Percentiles rank a stretch among this genome's conserved stretches.
Conservation (phyloP, 805 yeast species). For the Tetrapisispora taiwanensis region DNA sequence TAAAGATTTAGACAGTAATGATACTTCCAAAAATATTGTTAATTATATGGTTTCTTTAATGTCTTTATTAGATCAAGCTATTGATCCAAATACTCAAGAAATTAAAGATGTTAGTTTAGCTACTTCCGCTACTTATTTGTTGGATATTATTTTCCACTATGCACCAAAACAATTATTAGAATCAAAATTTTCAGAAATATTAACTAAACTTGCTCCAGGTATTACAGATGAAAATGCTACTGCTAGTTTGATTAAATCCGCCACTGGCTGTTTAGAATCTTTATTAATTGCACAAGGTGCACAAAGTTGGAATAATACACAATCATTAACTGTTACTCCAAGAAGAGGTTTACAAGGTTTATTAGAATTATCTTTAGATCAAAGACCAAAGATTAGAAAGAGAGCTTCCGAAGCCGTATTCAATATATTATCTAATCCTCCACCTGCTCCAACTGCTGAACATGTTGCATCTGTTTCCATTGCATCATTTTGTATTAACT, state of each 20-base stretch:
- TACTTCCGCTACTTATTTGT: constrained; percentile 64
- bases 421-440: constrained; percentile 50
- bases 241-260: constrained; percentile 73
- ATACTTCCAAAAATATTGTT: constrained; percentile 51
- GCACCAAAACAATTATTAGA: constrained; percentile 60
- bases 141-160: constrained; percentile 69
- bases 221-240: constrained; percentile 58
- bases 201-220: constrained; percentile 72
- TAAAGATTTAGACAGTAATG: constrained; percentile 36
- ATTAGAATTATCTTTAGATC: constrained; percentile 69
- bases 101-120: constrained; percentile 56
- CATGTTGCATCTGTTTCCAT: constrained; percentile 70
- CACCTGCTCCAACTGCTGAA: constrained; percentile 64
- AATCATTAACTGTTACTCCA: constrained; percentile 47
- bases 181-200: constrained; percentile 65
- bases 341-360: constrained; percentile 72
- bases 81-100: constrained; percentile 37
- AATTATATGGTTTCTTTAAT: constrained; percentile 81
- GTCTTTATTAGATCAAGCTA: constrained; percentile 68
- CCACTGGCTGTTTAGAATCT: constrained; percentile 77
- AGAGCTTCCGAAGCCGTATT: constrained; percentile 87
- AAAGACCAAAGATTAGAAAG: constrained; percentile 90
- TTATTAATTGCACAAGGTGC: constrained; percentile 71
- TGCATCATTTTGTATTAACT: constrained; percentile 56
- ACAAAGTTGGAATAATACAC: constrained; percentile 59